Base-by-base conservation (phyloP, 1,284 basidiomycete genomes). In the Malassezia sympodialis region DNA sequence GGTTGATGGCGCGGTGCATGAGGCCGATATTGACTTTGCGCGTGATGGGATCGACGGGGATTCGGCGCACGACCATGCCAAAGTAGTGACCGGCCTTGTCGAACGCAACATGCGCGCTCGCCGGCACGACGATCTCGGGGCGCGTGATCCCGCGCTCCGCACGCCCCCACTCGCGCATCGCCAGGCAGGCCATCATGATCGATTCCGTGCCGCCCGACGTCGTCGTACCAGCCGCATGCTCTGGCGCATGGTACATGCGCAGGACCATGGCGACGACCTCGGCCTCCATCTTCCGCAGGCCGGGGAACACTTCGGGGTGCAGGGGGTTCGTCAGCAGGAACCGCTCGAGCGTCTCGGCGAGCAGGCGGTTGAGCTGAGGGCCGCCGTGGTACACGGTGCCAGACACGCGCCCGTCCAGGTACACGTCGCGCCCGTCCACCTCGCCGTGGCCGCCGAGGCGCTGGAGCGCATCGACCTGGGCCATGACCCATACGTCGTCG, bases 181-280 rank as follows among this genome's bases (percentile, higher is more conserved):
- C 86, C 78, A 96, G 93, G 65, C 90, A 82, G 3, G 90, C 83
- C 89, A 91, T 89, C 49, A 93, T 78, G 67, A 98, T 96, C 14
- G 87, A 90, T 75, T 98, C 93, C 0, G 93, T 98, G 2, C 94
- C 93, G 19, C 93, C 93, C 0, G 86, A 87, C 0, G 93, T 96
- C 67, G 90, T 96, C 1, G 85, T 85, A 12, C 93, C 93, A 2
- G 58, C 67, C 2, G 88, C 89, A 8, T 86, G 87, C 1, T 56
- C 12, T 1, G 87, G 85, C 61, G 86, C 84, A 72, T 89, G 85
- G 78, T 87, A 94, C 63, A 79, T 80, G 78, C 60, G 45, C 11
- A 96, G 79, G 61, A 86, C 87, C 87, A 96, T 96, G n/a, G 86
- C 79, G 40, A 98, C 89, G 42, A 96, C 82, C 73, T 96, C 91